Percentiles rank a stretch among this genome's conserved stretches.
phyloP scores from a whole-genome alignment of 129 eudicot species.

The Logfia minima region DNA sequence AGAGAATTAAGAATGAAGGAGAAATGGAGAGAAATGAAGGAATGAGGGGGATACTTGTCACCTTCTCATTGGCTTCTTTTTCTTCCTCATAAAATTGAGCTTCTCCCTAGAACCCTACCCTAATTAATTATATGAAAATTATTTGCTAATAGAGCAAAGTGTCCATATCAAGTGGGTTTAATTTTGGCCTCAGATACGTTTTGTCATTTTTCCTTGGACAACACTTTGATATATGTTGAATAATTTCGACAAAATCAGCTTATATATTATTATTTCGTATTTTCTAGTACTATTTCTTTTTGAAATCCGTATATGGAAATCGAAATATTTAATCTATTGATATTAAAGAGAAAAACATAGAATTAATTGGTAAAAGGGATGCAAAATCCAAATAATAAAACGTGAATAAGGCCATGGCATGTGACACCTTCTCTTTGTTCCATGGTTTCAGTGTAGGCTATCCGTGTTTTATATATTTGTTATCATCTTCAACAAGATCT shows the following conservation, averaged over 20 bases:
- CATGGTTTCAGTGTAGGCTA: conserved; percentile 1
- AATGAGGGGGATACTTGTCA: no score
- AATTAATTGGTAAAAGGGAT: conserved; percentile 32
- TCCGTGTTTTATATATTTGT: background rate
- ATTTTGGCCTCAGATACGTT: conserved; percentile 5
- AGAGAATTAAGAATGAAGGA: no score
- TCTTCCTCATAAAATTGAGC: no score
- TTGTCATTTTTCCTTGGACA: conserved; percentile 13
- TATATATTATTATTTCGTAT: background rate
- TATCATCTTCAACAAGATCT: conserved; percentile 5
- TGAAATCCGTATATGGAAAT: background rate
- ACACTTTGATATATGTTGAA: conserved; percentile 7
- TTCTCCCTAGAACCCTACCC: no score
- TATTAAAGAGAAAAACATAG: conserved; percentile 27
- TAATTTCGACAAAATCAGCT: conserved; percentile 11
- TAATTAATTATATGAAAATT: no score
- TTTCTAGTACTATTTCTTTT: background rate
- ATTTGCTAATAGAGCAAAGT: background rate
- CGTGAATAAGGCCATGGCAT: conserved; percentile 24
- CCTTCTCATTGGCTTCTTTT: no score
- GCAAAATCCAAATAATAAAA: conserved; percentile 27
- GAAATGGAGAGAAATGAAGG: no score
- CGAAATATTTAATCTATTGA: background rate
- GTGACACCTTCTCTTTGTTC: conserved; percentile 16
- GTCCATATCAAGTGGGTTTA: conserved; percentile 15